A percentile compares a stretch with the other conserved stretches of the same genome.
Conservation (phyloP, 768 basidiomycete genomes). For the Lentinula sp. region DNA sequence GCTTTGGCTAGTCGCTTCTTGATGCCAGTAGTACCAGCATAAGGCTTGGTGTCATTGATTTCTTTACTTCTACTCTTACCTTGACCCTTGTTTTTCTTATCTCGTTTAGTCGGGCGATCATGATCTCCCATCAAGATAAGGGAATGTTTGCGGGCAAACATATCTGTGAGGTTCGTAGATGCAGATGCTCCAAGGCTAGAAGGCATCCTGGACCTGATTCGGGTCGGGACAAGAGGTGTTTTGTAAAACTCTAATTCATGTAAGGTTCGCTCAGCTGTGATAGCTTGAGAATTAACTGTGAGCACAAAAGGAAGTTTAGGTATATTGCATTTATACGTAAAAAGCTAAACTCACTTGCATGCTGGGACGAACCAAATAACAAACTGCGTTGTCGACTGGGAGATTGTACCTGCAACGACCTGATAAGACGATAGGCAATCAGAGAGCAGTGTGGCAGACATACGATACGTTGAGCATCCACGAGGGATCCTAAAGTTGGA, state of each 20-base stretch:
- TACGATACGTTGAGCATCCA: constrained; percentile 52
- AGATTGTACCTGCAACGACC: constrained; percentile 33
- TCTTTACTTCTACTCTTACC: constrained; percentile 31
- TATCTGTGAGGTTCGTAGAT: constrained; percentile 38
- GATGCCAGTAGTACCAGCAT: constrained; percentile 73
- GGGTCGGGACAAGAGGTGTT: constrained; percentile 71
- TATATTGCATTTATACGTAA: neutral
- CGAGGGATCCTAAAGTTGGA: constrained; percentile 54
- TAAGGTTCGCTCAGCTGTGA: constrained; percentile 59
- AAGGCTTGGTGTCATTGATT: constrained; percentile 62
- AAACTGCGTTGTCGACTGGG: constrained; percentile 48
- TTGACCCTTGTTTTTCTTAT: constrained; percentile 29
- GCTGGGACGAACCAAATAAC: constrained; percentile 35
- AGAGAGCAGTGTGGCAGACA: constrained; percentile 17
- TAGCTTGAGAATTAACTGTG: constrained; percentile 26
- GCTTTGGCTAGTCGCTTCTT: constrained; percentile 64
- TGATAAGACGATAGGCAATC: constrained; percentile 5
- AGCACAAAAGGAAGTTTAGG: constrained; percentile 4
- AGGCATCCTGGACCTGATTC: constrained; percentile 24
- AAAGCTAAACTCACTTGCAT: constrained; percentile 21
- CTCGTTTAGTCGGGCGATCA: constrained; percentile 35
- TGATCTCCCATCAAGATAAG: constrained; percentile 60
- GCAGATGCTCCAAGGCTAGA: constrained; percentile 19
- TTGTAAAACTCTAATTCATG: constrained; percentile 74
- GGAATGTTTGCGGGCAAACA: constrained; percentile 46